Evolutionary conservation across 345 rosid species (phyloP), one percentile per base, ranked within the genome.

Genomic region (Camelina laxa): DNA sequence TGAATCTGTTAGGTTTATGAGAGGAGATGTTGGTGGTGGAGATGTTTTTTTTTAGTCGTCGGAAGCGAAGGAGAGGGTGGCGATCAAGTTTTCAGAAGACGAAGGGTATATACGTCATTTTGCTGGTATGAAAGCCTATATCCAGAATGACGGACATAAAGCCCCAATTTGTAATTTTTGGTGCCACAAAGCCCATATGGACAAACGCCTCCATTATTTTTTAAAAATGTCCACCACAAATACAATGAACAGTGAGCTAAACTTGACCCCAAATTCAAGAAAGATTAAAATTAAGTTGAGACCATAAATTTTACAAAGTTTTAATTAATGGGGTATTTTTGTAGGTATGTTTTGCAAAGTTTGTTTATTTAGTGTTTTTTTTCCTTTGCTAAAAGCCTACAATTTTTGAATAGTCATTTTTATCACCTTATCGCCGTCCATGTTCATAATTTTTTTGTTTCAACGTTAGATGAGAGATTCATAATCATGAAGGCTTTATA

Each of bases 401-500:
- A 38, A 11, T 3, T 2, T 30, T 33, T 50, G 21, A 61, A 72
- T 50, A 61, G 20, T 61, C 6, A 63, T 54, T 54, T 54, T 44
- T 39, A 56, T 31, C 66, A 65, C 57, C 42, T 35, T n/a, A 56
- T 45, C 65, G 78, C 78, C 72, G 72, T 65, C 50, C 71, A 45
- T 10, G 31, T 48, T 57, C 71, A 45, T 65, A 33, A 7, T 56
- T 56, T 21, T 3, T 63, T 45, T 47, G 4, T 65, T 44, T 51
- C 20, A 51, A 19, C 63, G 63, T 72, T 51, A 17, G 54, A 72
- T 63, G 20, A 27, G 27, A 63, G 64, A 64, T 73, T 73, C 14
- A 65, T 65, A 57, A 74, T 74, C 65, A 74, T 74, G 59, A 74
- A 12, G 3, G 35, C 58, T 56, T 65, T 65, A 56, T 27, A 27